These are phyloP conservation scores for Mycena galopus DNA, from an alignment of 768 basidiomycete species.

Conservation along the genomic window DNA sequence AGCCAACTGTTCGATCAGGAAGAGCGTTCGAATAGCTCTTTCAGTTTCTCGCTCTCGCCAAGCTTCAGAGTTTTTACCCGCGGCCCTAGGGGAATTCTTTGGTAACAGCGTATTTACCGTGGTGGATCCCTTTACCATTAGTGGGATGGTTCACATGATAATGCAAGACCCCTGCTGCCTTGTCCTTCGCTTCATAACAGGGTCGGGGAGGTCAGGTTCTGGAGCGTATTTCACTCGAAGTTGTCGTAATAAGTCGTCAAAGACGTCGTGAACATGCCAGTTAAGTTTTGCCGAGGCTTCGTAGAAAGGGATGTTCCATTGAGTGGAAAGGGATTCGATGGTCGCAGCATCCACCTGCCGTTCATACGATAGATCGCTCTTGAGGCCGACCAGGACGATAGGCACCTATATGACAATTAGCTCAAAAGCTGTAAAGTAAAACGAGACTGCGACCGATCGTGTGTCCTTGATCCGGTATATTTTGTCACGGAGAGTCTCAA, in stretches of 20 bases:
- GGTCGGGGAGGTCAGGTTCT: too few relatives aligned
- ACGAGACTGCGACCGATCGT: slow-evolving; percentile 61
- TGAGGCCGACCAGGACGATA: slow-evolving; percentile 89
- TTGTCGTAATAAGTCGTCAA: slow-evolving; percentile 80
- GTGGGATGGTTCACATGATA: too few relatives aligned
- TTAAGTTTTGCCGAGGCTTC: slow-evolving; percentile 90
- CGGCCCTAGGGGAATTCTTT: too few relatives aligned
- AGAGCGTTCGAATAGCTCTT: too few relatives aligned
- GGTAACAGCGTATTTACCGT: too few relatives aligned
- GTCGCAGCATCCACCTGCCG: slow-evolving; percentile 80
- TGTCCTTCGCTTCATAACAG: too few relatives aligned
- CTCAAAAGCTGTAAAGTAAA: slow-evolving; percentile 10
- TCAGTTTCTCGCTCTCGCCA: too few relatives aligned
- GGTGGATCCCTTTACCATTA: too few relatives aligned
- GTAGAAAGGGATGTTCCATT: slow-evolving; percentile 78
- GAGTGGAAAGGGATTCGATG: slow-evolving; percentile 73
- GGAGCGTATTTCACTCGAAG: slow-evolving; percentile 81
- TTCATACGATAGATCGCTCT: slow-evolving; percentile 84
- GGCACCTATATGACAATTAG: slow-evolving; percentile 65
- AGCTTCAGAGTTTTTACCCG: too few relatives aligned
- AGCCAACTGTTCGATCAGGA: too few relatives aligned
- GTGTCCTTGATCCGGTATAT: slow-evolving; percentile 85
- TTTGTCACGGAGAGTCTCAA: slow-evolving; percentile 84
- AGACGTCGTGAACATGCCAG: slow-evolving; percentile 87
- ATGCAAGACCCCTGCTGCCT: too few relatives aligned